Evolutionary conservation across 495 filamentous ascomycete species (phyloP), one percentile per base, ranked within the genome.

Genomic region (Penicillium bialowiezense): DNA sequence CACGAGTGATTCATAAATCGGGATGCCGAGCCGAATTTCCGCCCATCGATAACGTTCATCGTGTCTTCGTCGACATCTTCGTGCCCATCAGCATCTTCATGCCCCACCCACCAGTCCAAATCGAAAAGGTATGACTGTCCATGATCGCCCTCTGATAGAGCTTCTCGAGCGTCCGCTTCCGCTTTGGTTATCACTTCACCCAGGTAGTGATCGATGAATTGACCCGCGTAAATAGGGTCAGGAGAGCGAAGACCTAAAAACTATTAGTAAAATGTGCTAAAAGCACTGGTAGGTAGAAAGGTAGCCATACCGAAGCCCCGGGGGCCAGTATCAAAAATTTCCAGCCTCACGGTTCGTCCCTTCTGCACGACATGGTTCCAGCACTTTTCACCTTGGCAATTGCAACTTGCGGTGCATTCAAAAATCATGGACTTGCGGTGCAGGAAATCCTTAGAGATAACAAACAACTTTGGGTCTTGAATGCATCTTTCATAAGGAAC

Each of bases 131-230:
- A 97, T 0, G 81, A 83, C 46, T 71, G 55, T 0, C 50, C 51
- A 14, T 59, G 52, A 3, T 68, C 58, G 52, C 72, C 43, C 60
- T 63, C 49, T 21, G 78, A 73, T 28, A 67, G 63, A 2, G 60
- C 68, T 21, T 90, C 85, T 6, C 93, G 84, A 2, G 68, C 55
- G 19, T 84, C 77, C 3, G 91, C 87, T 61, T 86, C 83, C 8
- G 78, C 64, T 18, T 78, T 72, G 0, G 87, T 89, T 51, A 97
- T 87, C 20, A 96, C 80, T 62, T 97, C 92, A 1, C 92, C 92
- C 12, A 90, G 82, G 52, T 97, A 97, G 17, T 80, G 78, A 58
- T 95, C 92, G 44, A 97, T 81, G 56, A 95, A 97, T 57, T 95
- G 87, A 5, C 92, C 92, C 42, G 78, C 74, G 47, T 78, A 72